Evolutionary conservation across 805 yeast genomes (phyloP).

Genomic region (Candida arabinofermentans): DNA sequence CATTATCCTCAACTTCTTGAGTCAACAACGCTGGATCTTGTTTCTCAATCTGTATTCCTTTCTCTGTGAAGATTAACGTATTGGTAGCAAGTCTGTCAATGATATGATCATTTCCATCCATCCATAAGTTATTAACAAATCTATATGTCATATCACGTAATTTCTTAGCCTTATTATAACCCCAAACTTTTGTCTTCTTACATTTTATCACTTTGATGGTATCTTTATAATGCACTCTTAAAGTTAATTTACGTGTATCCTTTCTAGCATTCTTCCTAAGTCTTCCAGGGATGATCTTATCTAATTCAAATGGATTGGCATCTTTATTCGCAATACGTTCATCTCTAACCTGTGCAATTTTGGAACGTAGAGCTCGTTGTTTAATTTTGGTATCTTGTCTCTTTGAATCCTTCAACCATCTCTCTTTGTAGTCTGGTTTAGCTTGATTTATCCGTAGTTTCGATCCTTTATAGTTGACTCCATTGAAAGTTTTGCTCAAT

Average conservation of each 20-base stretch:
- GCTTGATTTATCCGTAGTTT: constrained; percentile 61
- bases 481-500: constrained; percentile 58
- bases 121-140: constrained; percentile 69
- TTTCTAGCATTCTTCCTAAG: constrained; percentile 54
- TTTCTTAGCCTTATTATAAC: constrained; percentile 66
- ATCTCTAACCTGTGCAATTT: constrained; percentile 32
- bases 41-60: constrained; percentile 11
- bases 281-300: constrained; percentile 46
- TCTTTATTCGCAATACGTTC: constrained; percentile 43
- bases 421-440: constrained; percentile 44
- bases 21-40: constrained; percentile 1
- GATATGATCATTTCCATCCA: constrained; percentile 73
- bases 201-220: constrained; percentile 52
- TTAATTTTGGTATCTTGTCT: constrained; percentile 35
- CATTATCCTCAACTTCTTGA: constrained; percentile 23
- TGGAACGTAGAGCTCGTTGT: constrained; percentile 29
- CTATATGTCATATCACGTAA: constrained; percentile 58
- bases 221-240: constrained; percentile 61
- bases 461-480: constrained; percentile 72
- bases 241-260: constrained; percentile 50
- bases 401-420: constrained; percentile 43
- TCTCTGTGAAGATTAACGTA: constrained; percentile 28
- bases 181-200: constrained; percentile 86
- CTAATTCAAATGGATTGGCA: constrained; percentile 31
- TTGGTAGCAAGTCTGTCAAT: constrained; percentile 49